These are phyloP conservation scores for Euphorbia pulcherrima DNA, from an alignment of 345 rosid species.

Conservation along the genomic window DNA sequence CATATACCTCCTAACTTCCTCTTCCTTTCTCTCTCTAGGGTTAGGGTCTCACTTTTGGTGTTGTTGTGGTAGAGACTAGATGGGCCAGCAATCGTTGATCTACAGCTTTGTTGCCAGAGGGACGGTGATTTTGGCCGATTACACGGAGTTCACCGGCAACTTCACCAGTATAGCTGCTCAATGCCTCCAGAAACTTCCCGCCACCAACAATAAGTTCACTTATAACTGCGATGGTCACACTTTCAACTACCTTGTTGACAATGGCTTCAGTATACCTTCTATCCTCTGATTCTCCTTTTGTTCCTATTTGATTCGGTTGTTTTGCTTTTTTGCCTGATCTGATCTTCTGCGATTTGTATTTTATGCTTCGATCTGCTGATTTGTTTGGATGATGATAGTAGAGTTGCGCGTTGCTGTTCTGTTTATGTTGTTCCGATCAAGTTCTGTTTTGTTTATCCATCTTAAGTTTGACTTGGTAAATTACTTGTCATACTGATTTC, in stretches of 20 bases:
- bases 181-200: conserved; percentile 70
- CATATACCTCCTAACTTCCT: neutral
- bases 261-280: conserved; percentile 50
- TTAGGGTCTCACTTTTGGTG: conserved; percentile 7
- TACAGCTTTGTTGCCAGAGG: conserved; percentile 72
- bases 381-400: neutral
- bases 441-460: neutral
- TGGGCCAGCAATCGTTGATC: conserved; percentile 70
- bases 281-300: neutral
- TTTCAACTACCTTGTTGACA: conserved; percentile 60
- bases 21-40: neutral
- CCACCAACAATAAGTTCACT: conserved; percentile 59
- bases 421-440: neutral
- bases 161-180: conserved; percentile 61
- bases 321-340: conserved; percentile 2
- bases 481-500: neutral
- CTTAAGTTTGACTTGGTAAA: neutral
- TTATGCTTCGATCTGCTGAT: neutral
- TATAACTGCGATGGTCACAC: conserved; percentile 75
- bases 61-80: conserved; percentile 11
- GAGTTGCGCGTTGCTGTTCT: neutral
- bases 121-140: conserved; percentile 55
- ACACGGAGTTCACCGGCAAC: conserved; percentile 64
- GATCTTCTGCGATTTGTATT: neutral
- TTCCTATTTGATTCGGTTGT: conserved; percentile 1